phyloP scores from a whole-genome alignment of 768 basidiomycete species.

The Phaeolepiota aurea region DNA sequence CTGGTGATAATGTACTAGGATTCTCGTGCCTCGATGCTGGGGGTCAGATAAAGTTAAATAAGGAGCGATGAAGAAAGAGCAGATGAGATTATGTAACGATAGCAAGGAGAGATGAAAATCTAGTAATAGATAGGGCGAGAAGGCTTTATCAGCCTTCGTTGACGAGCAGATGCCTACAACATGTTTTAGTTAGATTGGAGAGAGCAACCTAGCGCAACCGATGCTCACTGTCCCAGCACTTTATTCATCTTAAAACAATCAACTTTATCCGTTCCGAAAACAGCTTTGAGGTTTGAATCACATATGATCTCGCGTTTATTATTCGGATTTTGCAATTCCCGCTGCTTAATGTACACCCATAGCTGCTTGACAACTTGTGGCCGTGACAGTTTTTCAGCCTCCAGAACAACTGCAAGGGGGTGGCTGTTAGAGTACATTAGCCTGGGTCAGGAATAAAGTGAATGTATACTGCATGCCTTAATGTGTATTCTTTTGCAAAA shows the following conservation, averaged over 20 bases:
- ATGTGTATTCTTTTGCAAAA: conserved; percentile 66
- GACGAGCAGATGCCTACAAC: no score
- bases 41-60: no score
- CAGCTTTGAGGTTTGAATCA: conserved; percentile 59
- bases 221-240: conserved; percentile 63
- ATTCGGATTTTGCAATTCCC: conserved; percentile 75
- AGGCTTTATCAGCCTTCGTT: no score
- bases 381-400: conserved; percentile 63
- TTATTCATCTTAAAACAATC: conserved; percentile 98
- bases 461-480: conserved; percentile 45
- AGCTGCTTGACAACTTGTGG: conserved; percentile 87
- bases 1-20: no score
- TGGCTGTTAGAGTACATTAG: conserved; percentile 37
- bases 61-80: no score
- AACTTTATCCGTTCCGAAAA: conserved; percentile 77
- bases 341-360: conserved; percentile 82
- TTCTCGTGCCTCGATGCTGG: no score
- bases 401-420: conserved; percentile 64
- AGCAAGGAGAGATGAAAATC: no score
- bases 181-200: no score
- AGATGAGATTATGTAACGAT: no score
- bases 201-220: no score
- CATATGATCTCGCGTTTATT: conserved; percentile 85
- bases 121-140: no score
- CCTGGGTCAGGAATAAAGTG: conserved; percentile 5